Evolutionary conservation across 345 rosid genomes (phyloP).

Genomic region (Arabis hirsuta): DNA sequence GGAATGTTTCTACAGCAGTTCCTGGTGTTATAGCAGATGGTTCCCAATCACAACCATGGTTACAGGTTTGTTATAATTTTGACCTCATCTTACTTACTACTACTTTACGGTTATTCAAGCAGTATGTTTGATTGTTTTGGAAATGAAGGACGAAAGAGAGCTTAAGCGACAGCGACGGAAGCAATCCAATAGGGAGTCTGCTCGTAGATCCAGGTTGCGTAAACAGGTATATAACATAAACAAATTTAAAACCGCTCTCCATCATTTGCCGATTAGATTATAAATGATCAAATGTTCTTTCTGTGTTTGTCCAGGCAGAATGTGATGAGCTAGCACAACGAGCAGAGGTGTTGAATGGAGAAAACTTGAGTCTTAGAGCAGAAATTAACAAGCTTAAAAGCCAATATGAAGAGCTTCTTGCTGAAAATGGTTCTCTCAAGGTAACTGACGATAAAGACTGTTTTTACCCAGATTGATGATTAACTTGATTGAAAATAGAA

Average conservation of each 20-base stretch:
- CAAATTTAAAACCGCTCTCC: constrained; percentile 1
- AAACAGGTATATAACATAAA: constrained; percentile 74
- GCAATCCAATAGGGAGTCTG: constrained; percentile 96
- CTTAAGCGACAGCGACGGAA: constrained; percentile 90
- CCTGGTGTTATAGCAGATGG: constrained; percentile 68
- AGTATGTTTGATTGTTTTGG: constrained; percentile 15
- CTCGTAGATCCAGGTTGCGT: constrained; percentile 92
- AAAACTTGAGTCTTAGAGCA: constrained; percentile 76
- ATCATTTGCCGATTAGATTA: constrained; percentile 15
- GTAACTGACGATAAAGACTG: constrained; percentile 37
- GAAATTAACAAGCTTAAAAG: constrained; percentile 73
- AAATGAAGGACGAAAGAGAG: constrained; percentile 85
- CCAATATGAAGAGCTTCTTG: constrained; percentile 70
- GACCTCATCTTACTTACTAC: background rate
- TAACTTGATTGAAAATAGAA: background rate
- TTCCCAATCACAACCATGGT: constrained; percentile 77
- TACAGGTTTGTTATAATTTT: constrained; percentile 56
- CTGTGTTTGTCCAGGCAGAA: constrained; percentile 67
- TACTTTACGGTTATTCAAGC: background rate
- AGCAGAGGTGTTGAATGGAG: constrained; percentile 82
- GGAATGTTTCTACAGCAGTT: constrained; percentile 74
- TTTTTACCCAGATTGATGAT: background rate
- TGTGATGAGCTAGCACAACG: constrained; percentile 93
- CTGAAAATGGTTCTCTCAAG: constrained; percentile 77
- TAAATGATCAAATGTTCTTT: constrained; percentile 7